Conservation (phyloP, 2,329 filamentous ascomycete species). For the Cercospora sojina region DNA sequence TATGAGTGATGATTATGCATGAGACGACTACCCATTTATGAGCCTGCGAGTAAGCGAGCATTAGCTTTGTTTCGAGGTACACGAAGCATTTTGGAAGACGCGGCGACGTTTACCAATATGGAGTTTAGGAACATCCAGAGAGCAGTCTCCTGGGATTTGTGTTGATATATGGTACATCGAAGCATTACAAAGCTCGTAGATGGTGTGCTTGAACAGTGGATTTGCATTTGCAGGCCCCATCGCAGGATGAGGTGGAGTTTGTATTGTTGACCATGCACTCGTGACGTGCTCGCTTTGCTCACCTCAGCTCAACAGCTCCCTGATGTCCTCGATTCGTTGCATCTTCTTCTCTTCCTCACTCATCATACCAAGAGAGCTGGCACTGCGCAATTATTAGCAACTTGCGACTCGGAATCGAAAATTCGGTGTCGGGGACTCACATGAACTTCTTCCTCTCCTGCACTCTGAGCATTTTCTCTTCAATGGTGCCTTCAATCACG, state of each 20-base stretch:
- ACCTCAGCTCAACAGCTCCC: conserved; percentile 70
- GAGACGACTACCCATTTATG: background rate
- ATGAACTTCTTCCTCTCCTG: conserved; percentile 97
- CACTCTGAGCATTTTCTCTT: conserved; percentile 89
- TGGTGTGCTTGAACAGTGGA: background rate
- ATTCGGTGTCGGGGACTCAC: conserved; percentile 55
- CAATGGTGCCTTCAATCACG: conserved; percentile 85
- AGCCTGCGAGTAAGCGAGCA: background rate
- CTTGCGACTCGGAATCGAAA: background rate
- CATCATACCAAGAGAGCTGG: conserved; percentile 93
- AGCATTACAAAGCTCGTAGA: background rate
- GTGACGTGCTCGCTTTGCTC: background rate
- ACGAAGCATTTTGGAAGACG: background rate
- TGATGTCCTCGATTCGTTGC: conserved; percentile 90
- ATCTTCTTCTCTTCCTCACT: conserved; percentile 88
- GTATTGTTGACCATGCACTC: background rate
- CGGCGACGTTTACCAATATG: background rate
- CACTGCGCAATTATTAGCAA: conserved; percentile 57
- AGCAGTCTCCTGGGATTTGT: background rate
- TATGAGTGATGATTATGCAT: conserved; percentile 12
- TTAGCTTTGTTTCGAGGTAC: background rate
- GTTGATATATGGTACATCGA: background rate
- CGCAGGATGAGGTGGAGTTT: background rate
- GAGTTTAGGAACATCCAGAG: background rate
- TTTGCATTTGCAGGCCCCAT: background rate